phyloP scores from a whole-genome alignment of 495 filamentous ascomycete species.

The Hypomontagnella submonticulosa region DNA sequence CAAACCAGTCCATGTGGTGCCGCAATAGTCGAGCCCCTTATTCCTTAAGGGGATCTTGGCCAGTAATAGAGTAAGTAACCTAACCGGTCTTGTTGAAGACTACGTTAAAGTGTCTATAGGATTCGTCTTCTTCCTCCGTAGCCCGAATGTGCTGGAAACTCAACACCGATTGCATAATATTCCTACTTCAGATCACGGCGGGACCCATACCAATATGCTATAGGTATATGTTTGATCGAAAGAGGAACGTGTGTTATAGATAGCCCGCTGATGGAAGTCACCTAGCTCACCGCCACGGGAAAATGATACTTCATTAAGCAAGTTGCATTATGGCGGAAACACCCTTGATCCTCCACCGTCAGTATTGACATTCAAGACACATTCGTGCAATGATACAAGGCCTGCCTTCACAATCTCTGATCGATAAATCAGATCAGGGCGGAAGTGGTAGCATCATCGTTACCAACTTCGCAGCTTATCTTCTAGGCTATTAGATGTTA shows the following conservation, averaged over 20 bases:
- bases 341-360: constrained; percentile 27
- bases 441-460: constrained; percentile 23
- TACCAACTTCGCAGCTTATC: constrained; percentile 26
- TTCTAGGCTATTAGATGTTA: constrained; percentile 20
- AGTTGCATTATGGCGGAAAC: constrained; percentile 29
- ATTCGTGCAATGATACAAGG: constrained; percentile 22
- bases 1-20: neutral
- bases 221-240: neutral
- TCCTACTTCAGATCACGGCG: constrained; percentile 11
- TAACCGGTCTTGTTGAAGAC: neutral
- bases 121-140: too few species aligned
- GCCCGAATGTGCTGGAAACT: neutral
- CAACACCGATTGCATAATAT: neutral
- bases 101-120: neutral
- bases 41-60: constrained; percentile 7
- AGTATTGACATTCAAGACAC: constrained; percentile 33
- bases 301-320: constrained; percentile 29
- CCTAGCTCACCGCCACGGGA: constrained; percentile 33
- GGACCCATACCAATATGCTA: neutral
- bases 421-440: constrained; percentile 29
- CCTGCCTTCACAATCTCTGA: constrained; percentile 9
- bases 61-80: neutral
- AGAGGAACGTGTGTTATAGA: neutral
- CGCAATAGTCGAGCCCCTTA: neutral
- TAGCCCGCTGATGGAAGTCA: constrained; percentile 8